Evolutionary conservation across 1,284 basidiomycete genomes (phyloP), one percentile per base, ranked within the genome.

Genomic region (Ustilago curta): DNA sequence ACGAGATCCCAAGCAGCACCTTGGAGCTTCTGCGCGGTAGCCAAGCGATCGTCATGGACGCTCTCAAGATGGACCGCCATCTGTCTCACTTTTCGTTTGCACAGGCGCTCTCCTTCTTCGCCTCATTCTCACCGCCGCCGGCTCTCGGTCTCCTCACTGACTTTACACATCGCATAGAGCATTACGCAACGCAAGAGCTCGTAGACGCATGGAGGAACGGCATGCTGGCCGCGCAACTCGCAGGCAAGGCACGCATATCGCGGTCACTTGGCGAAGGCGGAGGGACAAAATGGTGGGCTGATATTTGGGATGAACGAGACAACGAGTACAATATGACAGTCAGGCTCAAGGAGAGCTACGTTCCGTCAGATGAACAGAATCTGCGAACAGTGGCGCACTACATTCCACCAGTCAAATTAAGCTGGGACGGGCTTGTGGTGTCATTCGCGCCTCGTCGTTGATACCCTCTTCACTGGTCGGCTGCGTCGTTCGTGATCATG

Each of bases 121-220:
- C 70, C 5, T 53, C 64, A 2, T 59, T 70, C 8, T 64, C 75
- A 8, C 66, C 69, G 4, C 59, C 70, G 4, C 57, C 69, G 2
- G 55, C 64, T 14, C 57, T 83, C 18, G 73, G 70, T 2, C 76
- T 83, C 6, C 58, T 83, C 12, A 82, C 81, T 18, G 82, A 83
- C 63, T 69, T 83, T 12, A 79, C 81, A 8, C 82, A 83, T 52
- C 67, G 68, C 21, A 52, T 81, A 37, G 81, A 83, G 56, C 81
- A 83, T 43, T 32, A 62, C 23, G 49, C 57, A 25, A 77, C 75
- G 12, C 78, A 79, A 47, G 23, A 50, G 12, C 55, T 78, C 2
- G 63, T 79, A 21, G 58, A 69, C 37, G 40, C 29, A 11, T 74
- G 71, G 70, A 57, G 67, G 14, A 14, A 47, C 7, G 77, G 67